phyloP scores from a whole-genome alignment of 331 rosid species.

The Ulmus americana region DNA sequence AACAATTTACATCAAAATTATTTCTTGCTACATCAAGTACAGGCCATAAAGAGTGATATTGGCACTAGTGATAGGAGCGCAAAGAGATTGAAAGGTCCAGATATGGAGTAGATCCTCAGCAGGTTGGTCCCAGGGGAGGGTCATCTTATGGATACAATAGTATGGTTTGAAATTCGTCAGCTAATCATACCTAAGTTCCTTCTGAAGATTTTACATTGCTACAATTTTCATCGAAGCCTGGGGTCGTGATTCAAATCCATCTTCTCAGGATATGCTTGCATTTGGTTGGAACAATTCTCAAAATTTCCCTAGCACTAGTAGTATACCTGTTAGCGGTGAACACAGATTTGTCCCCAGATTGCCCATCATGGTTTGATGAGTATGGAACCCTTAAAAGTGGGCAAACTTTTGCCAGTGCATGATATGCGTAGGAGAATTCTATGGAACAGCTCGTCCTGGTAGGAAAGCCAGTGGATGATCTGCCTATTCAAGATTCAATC shows the following conservation, averaged over 20 bases:
- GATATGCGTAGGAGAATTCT: slow-evolving; percentile 44
- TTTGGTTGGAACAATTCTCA: slow-evolving; percentile 45
- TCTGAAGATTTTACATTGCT: slow-evolving; percentile 43
- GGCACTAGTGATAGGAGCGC: slow-evolving; percentile 59
- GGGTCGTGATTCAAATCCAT: slow-evolving; percentile 45
- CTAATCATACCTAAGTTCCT: slow-evolving; percentile 34
- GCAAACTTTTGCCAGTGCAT: slow-evolving; percentile 46
- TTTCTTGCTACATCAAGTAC: slow-evolving; percentile 63
- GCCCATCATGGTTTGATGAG: slow-evolving; percentile 99
- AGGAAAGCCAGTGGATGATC: slow-evolving; percentile 53
- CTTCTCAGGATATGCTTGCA: slow-evolving; percentile 50
- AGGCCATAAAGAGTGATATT: slow-evolving; percentile 53
- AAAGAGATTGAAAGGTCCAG: slow-evolving; percentile 71
- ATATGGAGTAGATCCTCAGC: slow-evolving; percentile 47
- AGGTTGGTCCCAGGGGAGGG: slow-evolving; percentile 42
- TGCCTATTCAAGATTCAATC: slow-evolving; percentile 42
- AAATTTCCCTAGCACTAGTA: slow-evolving; percentile 40
- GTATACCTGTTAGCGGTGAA: slow-evolving; percentile 50
- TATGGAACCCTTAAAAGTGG: slow-evolving; percentile 83
- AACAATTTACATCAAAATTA: slow-evolving; percentile 50
- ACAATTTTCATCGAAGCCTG: slow-evolving; percentile 47
- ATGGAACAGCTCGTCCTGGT: slow-evolving; percentile 44
- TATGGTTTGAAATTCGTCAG: slow-evolving; percentile 39
- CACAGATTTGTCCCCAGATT: slow-evolving; percentile 85
- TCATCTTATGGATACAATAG: slow-evolving; percentile 38